Base-by-base conservation (phyloP, 176 grass and related monocot species). In the Triticum urartu region DNA sequence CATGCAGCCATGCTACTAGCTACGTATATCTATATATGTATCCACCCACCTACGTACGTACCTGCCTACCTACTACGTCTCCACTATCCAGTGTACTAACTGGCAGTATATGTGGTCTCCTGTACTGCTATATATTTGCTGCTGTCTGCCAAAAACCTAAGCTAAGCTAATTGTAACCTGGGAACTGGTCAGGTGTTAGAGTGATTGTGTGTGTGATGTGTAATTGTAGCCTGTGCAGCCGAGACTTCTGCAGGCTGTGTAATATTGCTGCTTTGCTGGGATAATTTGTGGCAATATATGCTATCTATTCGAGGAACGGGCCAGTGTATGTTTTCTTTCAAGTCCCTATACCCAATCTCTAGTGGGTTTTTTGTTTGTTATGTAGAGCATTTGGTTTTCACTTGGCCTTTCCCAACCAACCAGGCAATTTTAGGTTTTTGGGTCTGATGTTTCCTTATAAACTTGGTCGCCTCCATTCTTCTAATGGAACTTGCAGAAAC, bases 1-100 rank as follows among this genome's bases (percentile, higher is more conserved):
- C 97, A 94, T 87, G 87, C 92, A 64, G 84, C 58, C 75, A 79
- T 78, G 83, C 83, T 83, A 71, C 64, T 68, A 68, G 4, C 58
- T 80, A 80, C 20, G 9, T 67, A 30, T 65, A 15, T 52, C 58
- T 80, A 80, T 28, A 15, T 67, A 30, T 65, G 48, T 52, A 52
- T 18, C 50, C 15, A 54, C 15, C 50, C 1, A 18, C 50, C n/a
- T 58, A 11, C 21, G 36, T 25, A 75, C 72, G 22, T 43, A 18
- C 72, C 72, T 75, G 25, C 64, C 64, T 67, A 33, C 42, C 72
- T 75, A 75, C 72, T 75, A 75, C 7, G 7, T 59, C 20, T 75
- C 42, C 11, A 48, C 39, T 64, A 77, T 65, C 40, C 35, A n/a
- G 40, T 64, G 33, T 79, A 28, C 68, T 74, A 22, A 88, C 77